These are phyloP conservation scores for Yamadazyma jaroonii DNA, from an alignment of 1,139 yeast species.

Conservation along the genomic window DNA sequence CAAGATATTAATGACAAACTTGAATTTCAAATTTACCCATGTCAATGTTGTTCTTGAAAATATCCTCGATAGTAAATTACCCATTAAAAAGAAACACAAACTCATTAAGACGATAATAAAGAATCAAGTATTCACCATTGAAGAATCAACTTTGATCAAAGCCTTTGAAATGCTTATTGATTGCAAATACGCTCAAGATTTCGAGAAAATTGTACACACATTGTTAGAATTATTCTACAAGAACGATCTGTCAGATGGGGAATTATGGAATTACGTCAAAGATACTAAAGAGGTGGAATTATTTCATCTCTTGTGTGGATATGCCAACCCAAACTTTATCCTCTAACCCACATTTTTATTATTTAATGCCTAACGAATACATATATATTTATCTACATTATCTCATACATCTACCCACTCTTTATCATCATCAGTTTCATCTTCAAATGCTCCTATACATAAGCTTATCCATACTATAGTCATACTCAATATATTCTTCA, in stretches of 20 bases:
- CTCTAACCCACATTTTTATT: too few relatives aligned
- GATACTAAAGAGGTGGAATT: slow-evolving; percentile 10
- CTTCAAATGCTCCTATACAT: too few relatives aligned
- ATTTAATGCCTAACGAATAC: neutral
- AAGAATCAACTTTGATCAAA: slow-evolving; percentile 5
- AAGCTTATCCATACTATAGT: too few relatives aligned
- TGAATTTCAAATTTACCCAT: slow-evolving; percentile 14
- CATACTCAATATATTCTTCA: neutral
- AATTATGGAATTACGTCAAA: slow-evolving; percentile 14
- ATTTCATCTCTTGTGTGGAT: slow-evolving; percentile 16
- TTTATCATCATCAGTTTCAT: too few relatives aligned
- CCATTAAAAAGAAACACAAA: slow-evolving; percentile 5
- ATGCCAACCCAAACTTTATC: slow-evolving; percentile 12
- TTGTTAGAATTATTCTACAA: slow-evolving; percentile 10
- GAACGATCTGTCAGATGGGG: slow-evolving; percentile 9
- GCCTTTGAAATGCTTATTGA: slow-evolving; percentile 9
- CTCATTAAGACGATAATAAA: slow-evolving; percentile 2
- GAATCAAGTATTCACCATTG: slow-evolving; percentile 5
- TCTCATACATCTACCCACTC: neutral
- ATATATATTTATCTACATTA: neutral
- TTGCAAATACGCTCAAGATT: slow-evolving; percentile 7
- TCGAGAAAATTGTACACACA: slow-evolving; percentile 12
- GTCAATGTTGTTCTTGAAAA: slow-evolving; percentile 12
- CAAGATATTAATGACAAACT: slow-evolving; percentile 11
- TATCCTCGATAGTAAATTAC: slow-evolving; percentile 7